Base-by-base conservation (phyloP, 1,284 basidiomycete genomes). In the Ceratobasidium sp. region DNA sequence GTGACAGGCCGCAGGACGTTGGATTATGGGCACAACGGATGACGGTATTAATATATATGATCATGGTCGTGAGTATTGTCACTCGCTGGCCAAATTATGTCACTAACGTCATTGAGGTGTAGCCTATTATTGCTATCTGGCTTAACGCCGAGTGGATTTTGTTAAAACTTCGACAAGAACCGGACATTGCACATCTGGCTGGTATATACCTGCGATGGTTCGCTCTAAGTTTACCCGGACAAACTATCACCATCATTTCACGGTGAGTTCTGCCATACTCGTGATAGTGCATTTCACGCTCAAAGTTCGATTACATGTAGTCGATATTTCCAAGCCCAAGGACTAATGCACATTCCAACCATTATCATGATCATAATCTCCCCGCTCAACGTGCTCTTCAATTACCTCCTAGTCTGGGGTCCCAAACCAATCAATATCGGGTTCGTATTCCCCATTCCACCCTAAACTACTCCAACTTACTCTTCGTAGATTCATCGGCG, bases 21-120 rank as follows among this genome's bases (percentile, higher is more conserved):
- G 96, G 96, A 2, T 86, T 98, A 0, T 97, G 96, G 96, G 86
- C 93, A 9, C 95, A 97, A 83, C 87, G 96, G 79, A 96, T 96
- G 93, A 76, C 80, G 65, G 87, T 96, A 62, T 89, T 95, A 6
- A 90, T 93, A 85, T 82, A 86, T 9, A 85, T 88, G 19, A 84
- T 87, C 25, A 81, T 92, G 46, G 84, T 92, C 64, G 91, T 92
- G 81, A 86, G 67, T 59, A 46, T 44, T 4, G 29, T 64, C 44
- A 6, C 79, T 83, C 54, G 77, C 90, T 85, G 1, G 57, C 22
- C 37, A 32, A 19, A 73, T 81, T 32, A 76, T 71, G 75, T 76
- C 80, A 65, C 59, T 66, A 68, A 40, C 37, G 62, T 25, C 51
- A 34, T 61, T 1, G 62, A 34, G n/a, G 13, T 40, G 22, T 52